Evolutionary conservation across 768 basidiomycete genomes (phyloP), one percentile per base, ranked within the genome.

Genomic region (Rhodotorula babjevae): DNA sequence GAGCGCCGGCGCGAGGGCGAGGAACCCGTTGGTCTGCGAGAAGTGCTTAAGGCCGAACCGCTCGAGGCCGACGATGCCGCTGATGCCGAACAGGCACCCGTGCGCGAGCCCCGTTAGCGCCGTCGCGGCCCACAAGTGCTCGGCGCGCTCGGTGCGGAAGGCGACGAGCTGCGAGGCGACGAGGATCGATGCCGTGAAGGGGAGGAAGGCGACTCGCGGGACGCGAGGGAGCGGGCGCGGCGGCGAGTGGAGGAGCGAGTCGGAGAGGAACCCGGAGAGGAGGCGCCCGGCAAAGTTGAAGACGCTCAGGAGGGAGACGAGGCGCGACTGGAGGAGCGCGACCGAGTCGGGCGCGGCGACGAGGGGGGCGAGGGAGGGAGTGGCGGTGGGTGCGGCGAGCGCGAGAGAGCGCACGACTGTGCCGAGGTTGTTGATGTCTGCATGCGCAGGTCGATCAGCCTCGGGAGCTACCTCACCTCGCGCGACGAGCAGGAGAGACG

Each of bases 391-490:
- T 2, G 63, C 0, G 10, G 31, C 12, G 23, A 47, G 52, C 9
- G 70, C 57, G 63, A 73, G 60, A 11, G 74, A 66, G 47, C 64
- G 67, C 46, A 67, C 60, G 40, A 75, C 57, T 33, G 64, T 71
- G 33, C 75, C 75, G 57, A 76, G 50, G 61, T 73, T 76, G 69
- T 73, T 76, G 69, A 73, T 76, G 65, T 55, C 65, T 67, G 46
- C 23, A 12, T 1, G 36, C 2, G 2, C 46, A 27, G 33, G 14
- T 16, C 49, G 25, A 2, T 27, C 27, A 31, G 44, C 18, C 50
- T 40, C 10, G 19, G 9, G 21, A 50, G n/a, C n/a, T n/a, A n/a
- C n/a, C n/a, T n/a, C n/a, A n/a, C n/a, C n/a, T n/a, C n/a, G n/a
- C n/a, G n/a, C n/a, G n/a, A n/a, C n/a, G n/a, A n/a, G n/a, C n/a